These are phyloP conservation scores for Backusella liffmaniae DNA, from an alignment of 192 early-diverging fungal species.

Conservation along the genomic window DNA sequence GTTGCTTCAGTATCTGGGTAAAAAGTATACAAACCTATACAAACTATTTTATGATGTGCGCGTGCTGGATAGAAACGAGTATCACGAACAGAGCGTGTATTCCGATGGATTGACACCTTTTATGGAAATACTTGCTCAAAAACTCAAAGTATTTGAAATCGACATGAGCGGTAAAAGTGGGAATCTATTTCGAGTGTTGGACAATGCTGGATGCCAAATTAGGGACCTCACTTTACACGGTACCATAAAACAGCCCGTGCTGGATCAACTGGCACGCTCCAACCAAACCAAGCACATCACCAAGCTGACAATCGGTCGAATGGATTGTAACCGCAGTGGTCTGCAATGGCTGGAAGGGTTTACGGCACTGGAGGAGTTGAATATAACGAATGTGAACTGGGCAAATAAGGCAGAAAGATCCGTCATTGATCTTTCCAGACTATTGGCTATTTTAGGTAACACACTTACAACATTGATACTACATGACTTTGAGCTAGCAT, in stretches of 20 bases:
- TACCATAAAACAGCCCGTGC: neutral
- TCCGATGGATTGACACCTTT: neutral
- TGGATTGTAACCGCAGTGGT: neutral
- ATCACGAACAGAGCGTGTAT: neutral
- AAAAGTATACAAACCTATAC: neutral
- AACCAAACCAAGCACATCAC: neutral
- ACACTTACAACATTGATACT: neutral
- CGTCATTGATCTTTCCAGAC: neutral
- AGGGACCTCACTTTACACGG: neutral
- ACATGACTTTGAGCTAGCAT: neutral
- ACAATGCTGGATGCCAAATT: neutral
- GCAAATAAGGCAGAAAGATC: neutral
- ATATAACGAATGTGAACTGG: neutral
- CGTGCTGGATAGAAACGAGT: neutral
- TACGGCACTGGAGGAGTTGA: neutral
- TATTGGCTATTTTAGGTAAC: neutral
- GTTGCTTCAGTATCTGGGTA: neutral
- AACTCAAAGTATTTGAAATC: neutral
- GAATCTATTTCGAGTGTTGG: neutral
- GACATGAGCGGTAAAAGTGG: conserved; percentile 2
- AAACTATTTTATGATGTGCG: neutral
- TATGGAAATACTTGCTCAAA: neutral
- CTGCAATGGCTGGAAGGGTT: neutral
- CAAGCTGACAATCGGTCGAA: neutral
- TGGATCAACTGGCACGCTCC: neutral